Evolutionary conservation across 306 rosid species (phyloP).

Genomic region (Inga laurina): DNA sequence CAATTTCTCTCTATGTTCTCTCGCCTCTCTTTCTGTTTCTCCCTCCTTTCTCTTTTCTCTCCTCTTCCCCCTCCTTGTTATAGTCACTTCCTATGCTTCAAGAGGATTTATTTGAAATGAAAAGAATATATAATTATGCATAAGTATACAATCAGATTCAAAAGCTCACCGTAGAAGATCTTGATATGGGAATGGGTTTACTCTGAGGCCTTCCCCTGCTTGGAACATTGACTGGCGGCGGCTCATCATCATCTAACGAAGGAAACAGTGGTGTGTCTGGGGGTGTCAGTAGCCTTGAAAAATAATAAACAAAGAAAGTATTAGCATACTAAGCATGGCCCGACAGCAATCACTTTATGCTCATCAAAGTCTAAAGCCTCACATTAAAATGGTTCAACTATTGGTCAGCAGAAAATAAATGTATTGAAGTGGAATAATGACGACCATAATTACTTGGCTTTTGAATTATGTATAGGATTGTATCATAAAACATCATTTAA

Average conservation of each 20-base stretch:
- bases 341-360: neutral
- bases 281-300: conserved; percentile 78
- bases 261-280: conserved; percentile 91
- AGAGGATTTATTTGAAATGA: neutral
- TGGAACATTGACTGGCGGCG: conserved; percentile 40
- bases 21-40: neutral
- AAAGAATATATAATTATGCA: conserved; percentile 24
- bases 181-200: conserved; percentile 87
- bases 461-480: neutral
- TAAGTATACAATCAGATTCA: conserved; percentile 15
- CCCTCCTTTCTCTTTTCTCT: neutral
- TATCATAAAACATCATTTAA: neutral
- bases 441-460: conserved; percentile 5
- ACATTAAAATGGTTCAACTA: conserved; percentile 9
- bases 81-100: neutral
- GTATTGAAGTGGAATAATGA: neutral
- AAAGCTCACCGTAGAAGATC: conserved; percentile 76
- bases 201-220: conserved; percentile 81
- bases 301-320: conserved; percentile 24
- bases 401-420: neutral
- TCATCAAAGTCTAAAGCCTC: conserved; percentile 10
- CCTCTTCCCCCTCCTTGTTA: neutral
- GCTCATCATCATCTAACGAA: conserved; percentile 83
- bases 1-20: neutral
- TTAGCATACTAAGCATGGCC: conserved; percentile 32